A percentile compares a stretch with the other conserved stretches of the same genome.
Evolutionary conservation across 768 basidiomycete species (phyloP).

Genomic region (Cystofilobasidium macerans): DNA sequence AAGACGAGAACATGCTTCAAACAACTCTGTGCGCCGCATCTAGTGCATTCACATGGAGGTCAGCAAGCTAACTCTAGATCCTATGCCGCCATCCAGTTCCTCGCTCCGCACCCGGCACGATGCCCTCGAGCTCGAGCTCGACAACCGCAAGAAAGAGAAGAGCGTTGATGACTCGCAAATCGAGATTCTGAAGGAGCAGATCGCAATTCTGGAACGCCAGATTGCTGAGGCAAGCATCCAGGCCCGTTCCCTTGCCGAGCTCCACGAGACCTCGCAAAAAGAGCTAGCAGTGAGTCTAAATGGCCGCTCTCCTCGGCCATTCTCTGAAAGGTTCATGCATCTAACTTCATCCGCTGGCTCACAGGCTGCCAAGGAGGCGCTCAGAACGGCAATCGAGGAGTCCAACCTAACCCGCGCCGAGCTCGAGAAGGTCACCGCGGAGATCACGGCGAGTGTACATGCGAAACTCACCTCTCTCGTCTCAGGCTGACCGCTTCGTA

Average conservation of each 20-base stretch:
- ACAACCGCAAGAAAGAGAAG: background rate
- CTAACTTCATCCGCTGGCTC: too few species aligned
- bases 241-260: background rate
- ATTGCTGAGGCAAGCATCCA: background rate
- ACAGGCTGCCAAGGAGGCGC: background rate
- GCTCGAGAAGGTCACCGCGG: background rate
- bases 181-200: background rate
- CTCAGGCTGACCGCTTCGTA: background rate
- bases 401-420: background rate
- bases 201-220: background rate
- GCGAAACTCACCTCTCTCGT: background rate
- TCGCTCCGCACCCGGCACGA: background rate
- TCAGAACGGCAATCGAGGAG: background rate
- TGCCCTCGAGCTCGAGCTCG: background rate
- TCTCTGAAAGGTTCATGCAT: too few species aligned
- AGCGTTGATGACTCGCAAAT: background rate
- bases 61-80: background rate
- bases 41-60: background rate
- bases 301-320: too few species aligned
- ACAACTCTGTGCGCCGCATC: conserved; percentile 7
- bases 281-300: background rate
- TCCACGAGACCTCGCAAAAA: background rate
- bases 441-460: background rate
- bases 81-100: background rate
- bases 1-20: conserved; percentile 5